A percentile compares a stretch with the other conserved stretches of the same genome.
phyloP scores from a whole-genome alignment of 1,284 basidiomycete species.

The Pseudozyma thailandica region DNA sequence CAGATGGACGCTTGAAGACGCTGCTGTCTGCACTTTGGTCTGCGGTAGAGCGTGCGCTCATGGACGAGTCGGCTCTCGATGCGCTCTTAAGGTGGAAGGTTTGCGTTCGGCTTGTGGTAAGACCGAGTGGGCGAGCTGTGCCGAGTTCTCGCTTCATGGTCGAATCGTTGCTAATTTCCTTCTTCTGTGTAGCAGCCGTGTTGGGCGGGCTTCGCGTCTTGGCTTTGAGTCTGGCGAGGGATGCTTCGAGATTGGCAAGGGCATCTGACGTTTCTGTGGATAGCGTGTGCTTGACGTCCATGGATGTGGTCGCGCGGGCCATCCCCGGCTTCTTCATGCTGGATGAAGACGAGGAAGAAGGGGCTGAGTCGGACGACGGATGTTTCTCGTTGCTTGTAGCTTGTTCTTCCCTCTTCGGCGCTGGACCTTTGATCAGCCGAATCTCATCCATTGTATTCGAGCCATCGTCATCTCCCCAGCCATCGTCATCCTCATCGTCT shows the following conservation, averaged over 20 bases:
- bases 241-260: conserved; percentile 48
- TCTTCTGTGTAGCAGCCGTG: conserved; percentile 1
- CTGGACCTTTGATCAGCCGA: conserved; percentile 28
- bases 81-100: conserved; percentile 12
- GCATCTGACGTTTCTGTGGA: conserved; percentile 47
- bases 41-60: conserved; percentile 10
- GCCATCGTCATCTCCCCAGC: conserved; percentile 8
- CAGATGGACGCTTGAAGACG: conserved; percentile 38
- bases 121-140: conserved; percentile 2
- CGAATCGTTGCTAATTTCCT: conserved; percentile 9
- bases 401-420: conserved; percentile 1
- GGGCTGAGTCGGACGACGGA: conserved; percentile 7
- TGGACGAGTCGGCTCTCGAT: conserved; percentile 13
- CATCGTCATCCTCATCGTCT: conserved; percentile 24
- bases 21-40: conserved; percentile 30
- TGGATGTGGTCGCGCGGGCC: conserved; percentile 9
- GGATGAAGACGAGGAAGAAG: conserved; percentile 1
- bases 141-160: conserved; percentile 25
- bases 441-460: conserved; percentile 32
- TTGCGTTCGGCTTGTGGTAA: conserved; percentile 21
- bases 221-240: conserved; percentile 38
- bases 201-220: conserved; percentile 20
- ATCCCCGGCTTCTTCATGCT: conserved; percentile 4
- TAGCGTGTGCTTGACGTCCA: conserved; percentile 36
- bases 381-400: background rate